These are phyloP conservation scores for Coemansia interrupta DNA, from an alignment of 192 early-diverging fungal genomes.

Conservation along the genomic window DNA sequence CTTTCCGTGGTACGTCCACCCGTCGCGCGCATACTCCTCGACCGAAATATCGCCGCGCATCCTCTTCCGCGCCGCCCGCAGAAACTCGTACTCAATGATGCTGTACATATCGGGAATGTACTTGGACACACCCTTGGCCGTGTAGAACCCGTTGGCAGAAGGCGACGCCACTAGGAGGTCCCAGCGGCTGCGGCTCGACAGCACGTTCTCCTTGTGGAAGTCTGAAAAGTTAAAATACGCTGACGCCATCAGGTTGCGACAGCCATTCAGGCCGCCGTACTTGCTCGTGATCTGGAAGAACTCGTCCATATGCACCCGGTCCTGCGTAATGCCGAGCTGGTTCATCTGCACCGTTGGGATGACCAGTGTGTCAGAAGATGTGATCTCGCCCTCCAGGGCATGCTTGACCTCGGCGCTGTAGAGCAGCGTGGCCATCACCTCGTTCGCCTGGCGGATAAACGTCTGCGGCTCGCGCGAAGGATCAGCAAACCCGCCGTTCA, in stretches of 20 bases:
- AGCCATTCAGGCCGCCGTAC: constrained; percentile 35
- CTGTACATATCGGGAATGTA: constrained; percentile 92
- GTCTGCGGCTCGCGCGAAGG: constrained; percentile 57
- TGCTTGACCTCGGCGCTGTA: constrained; percentile 18
- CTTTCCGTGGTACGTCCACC: constrained; percentile 98
- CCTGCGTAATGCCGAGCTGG: constrained; percentile 75
- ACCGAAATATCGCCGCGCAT: constrained; percentile 60
- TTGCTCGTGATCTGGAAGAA: constrained; percentile 60
- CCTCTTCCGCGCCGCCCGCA: constrained; percentile 49
- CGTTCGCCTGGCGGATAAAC: constrained; percentile 58
- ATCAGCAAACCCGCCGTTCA: constrained; percentile 44
- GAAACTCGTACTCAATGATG: constrained; percentile 71
- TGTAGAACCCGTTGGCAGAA: constrained; percentile 91
- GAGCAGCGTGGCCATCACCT: constrained; percentile 55
- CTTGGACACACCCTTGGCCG: constrained; percentile 76
- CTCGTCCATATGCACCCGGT: constrained; percentile 61
- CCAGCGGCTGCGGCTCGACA: constrained; percentile 60
- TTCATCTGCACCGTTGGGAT: constrained; percentile 86
- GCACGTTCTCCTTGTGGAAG: constrained; percentile 60
- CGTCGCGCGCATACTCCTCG: constrained; percentile 69
- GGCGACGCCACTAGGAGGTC: constrained; percentile 81
- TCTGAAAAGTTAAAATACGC: constrained; percentile 93
- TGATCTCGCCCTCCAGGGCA: neutral
- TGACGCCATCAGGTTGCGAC: constrained; percentile 71
- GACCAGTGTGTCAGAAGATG: constrained; percentile 60